phyloP scores from a whole-genome alignment of 257 asterid species.

The Fraxinus quadrangulata region DNA sequence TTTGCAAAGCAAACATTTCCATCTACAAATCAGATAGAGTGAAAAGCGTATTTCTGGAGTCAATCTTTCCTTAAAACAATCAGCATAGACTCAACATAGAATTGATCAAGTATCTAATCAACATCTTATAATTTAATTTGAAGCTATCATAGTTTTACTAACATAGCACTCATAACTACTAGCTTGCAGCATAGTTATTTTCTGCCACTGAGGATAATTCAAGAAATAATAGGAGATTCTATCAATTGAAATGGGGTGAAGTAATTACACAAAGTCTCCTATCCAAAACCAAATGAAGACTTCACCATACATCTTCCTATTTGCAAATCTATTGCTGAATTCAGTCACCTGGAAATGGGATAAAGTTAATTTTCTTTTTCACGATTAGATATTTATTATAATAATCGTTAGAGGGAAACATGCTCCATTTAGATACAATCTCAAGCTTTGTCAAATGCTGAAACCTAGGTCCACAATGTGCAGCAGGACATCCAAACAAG shows the following conservation, averaged over 20 bases:
- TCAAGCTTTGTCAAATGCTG: conserved; percentile 5
- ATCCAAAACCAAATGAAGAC: not conserved
- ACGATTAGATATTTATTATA: not conserved
- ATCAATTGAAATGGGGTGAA: not conserved
- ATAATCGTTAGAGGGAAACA: not conserved
- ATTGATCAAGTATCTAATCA: not conserved
- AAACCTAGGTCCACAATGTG: conserved; percentile 15
- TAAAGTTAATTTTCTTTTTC: not conserved
- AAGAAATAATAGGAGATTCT: not conserved
- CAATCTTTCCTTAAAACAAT: conserved; percentile 3
- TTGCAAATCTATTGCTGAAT: not conserved
- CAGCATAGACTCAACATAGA: not conserved
- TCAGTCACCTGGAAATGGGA: conserved; percentile 5
- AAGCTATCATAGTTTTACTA: not conserved
- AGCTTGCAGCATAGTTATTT: not conserved
- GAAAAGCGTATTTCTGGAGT: not conserved
- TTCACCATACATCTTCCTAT: not conserved
- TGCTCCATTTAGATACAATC: not conserved
- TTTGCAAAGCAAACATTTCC: conserved; percentile 10
- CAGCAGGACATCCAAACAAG: conserved; percentile 7
- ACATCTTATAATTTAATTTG: not conserved
- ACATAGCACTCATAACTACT: not conserved
- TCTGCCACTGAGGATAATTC: not conserved
- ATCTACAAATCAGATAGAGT: conserved; percentile 3
- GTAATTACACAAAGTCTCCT: not conserved